Percentiles rank a stretch among this genome's conserved stretches.
phyloP scores from a whole-genome alignment of 2,329 filamentous ascomycete genomes.

The Endothia cerciana region DNA sequence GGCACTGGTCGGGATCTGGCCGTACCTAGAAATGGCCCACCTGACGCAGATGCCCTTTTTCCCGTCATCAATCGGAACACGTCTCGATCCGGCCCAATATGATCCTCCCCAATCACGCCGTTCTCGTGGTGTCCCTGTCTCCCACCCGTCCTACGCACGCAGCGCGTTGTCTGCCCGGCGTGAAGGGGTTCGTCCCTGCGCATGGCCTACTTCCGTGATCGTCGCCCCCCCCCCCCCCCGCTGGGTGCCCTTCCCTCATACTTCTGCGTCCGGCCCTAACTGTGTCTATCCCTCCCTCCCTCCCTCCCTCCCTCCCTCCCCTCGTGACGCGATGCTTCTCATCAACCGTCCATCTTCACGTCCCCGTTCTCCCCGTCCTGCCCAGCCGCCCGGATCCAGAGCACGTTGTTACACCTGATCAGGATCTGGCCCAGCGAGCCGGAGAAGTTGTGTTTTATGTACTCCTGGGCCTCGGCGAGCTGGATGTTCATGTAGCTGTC shows the following conservation, averaged over 20 bases:
- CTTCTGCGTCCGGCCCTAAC: no score
- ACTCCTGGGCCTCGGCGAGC: constrained; percentile 88
- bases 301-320: neutral
- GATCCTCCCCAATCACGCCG: constrained; percentile 1
- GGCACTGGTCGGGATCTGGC: constrained; percentile 18
- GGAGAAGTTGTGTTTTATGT: constrained; percentile 82
- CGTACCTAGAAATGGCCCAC: constrained; percentile 24
- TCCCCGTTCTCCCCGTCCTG: constrained; percentile 56
- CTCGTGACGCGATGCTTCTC: constrained; percentile 7
- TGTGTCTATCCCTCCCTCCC: neutral
- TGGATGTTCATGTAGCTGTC: constrained; percentile 99
- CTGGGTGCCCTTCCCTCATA: no score
- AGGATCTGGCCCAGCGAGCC: constrained; percentile 87
- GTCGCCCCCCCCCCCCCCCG: no score
- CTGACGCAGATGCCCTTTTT: neutral
- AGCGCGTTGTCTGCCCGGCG: no score
- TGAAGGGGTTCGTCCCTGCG: no score
- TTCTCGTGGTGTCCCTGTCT: neutral
- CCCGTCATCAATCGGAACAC: neutral
- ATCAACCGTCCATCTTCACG: constrained; percentile 61
- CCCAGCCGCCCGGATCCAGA: constrained; percentile 76
- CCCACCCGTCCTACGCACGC: no score
- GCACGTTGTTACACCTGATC: constrained; percentile 92
- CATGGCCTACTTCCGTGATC: no score
- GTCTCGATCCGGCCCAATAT: neutral